Conservation (phyloP, 208 protist species). For the Tritrichomonas musculus region DNA sequence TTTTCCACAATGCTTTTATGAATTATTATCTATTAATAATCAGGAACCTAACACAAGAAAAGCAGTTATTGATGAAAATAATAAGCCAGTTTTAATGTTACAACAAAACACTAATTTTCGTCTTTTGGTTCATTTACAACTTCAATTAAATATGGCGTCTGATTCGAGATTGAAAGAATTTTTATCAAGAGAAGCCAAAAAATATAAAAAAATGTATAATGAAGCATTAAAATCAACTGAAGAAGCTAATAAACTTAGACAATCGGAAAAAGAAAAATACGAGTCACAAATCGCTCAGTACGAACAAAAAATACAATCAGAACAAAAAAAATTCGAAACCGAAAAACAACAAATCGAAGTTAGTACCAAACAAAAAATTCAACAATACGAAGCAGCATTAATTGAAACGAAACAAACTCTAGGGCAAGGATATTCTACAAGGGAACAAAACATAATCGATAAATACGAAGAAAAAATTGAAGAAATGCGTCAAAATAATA, state of each 20-base stretch:
- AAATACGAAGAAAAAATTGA: background rate
- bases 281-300: background rate
- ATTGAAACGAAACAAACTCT: background rate
- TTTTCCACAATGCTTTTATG: conserved; percentile 1
- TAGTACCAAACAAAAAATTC: background rate
- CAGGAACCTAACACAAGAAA: background rate
- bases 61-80: background rate
- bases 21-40: background rate
- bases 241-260: background rate
- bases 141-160: background rate
- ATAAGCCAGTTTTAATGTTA: background rate
- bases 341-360: background rate
- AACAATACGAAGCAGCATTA: background rate
- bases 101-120: background rate
- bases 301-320: background rate
- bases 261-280: background rate
- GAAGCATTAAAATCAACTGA: background rate
- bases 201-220: background rate
- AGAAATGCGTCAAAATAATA: background rate
- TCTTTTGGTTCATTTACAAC: background rate
- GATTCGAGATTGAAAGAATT: background rate
- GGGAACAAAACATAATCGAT: background rate
- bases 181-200: background rate
- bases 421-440: background rate
- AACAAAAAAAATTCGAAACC: background rate